Conservation (phyloP, 805 yeast genomes). For the Candida arabinofermentans region DNA sequence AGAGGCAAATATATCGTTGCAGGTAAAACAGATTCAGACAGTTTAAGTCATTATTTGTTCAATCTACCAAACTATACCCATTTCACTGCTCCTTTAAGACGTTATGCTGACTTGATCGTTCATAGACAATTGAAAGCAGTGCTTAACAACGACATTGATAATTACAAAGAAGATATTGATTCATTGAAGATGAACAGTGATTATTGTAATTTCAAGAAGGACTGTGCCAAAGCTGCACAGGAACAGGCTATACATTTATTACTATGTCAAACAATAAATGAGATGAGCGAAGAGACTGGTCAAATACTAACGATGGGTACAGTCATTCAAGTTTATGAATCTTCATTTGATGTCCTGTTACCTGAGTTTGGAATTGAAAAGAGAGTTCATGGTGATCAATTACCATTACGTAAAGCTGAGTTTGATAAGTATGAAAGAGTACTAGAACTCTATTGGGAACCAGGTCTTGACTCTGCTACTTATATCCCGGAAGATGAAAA, state of each 20-base stretch:
- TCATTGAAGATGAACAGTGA: conserved; percentile 79
- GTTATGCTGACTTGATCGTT: conserved; percentile 89
- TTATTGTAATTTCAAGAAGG: conserved; percentile 92
- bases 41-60: conserved; percentile 72
- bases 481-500: conserved; percentile 88
- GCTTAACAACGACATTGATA: conserved; percentile 39
- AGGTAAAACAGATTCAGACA: conserved; percentile 79
- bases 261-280: conserved; percentile 78
- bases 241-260: conserved; percentile 90
- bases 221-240: conserved; percentile 89
- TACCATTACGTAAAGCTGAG: conserved; percentile 90
- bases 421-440: conserved; percentile 65
- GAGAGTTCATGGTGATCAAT: conserved; percentile 95
- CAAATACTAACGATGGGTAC: conserved; percentile 82
- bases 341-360: conserved; percentile 88
- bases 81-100: conserved; percentile 85
- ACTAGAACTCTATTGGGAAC: conserved; percentile 88
- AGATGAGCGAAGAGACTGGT: conserved; percentile 67
- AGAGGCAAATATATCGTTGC: conserved; percentile 87
- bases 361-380: conserved; percentile 95
- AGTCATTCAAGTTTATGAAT: conserved; percentile 89
- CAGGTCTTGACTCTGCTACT: conserved; percentile 87
- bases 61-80: conserved; percentile 87
- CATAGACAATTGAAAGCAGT: conserved; percentile 85
- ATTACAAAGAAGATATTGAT: conserved; percentile 52